Evolutionary conservation across 2,329 filamentous ascomycete genomes (phyloP).

Genomic region (Myriosclerotinia curreyana): DNA sequence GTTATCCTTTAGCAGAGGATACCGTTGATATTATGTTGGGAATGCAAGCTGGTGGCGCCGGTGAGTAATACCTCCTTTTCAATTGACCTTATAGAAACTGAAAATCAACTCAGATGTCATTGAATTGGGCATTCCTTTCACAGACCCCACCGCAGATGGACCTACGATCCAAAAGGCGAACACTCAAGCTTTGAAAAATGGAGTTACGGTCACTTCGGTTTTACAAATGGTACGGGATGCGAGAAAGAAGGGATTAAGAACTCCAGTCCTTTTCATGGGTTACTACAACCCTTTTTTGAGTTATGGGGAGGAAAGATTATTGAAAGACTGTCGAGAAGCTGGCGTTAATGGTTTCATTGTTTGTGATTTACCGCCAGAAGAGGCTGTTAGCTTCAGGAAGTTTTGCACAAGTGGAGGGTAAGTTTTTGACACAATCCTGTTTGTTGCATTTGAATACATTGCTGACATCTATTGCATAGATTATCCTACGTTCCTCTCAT

Average conservation of each 20-base stretch:
- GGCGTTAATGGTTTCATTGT: constrained; percentile 96
- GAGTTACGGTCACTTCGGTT: constrained; percentile 76
- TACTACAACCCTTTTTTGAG: constrained; percentile 97
- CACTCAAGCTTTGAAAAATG: constrained; percentile 83
- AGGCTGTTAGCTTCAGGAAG: constrained; percentile 87
- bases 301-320: constrained; percentile 87
- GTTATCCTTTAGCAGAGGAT: constrained; percentile 78
- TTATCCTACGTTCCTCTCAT: constrained; percentile 97
- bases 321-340: constrained; percentile 77
- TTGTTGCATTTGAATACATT: neutral
- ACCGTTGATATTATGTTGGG: constrained; percentile 81
- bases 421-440: constrained; percentile 37
- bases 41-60: constrained; percentile 89
- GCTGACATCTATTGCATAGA: constrained; percentile 42
- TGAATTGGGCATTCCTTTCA: constrained; percentile 94
- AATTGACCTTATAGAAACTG: neutral
- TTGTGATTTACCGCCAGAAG: constrained; percentile 91
- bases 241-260: constrained; percentile 70
- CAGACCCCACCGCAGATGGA: constrained; percentile 95
- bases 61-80: constrained; percentile 47
- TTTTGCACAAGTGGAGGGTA: constrained; percentile 74
- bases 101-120: constrained; percentile 68
- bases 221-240: constrained; percentile 83
- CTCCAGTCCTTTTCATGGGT: constrained; percentile 91
- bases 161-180: constrained; percentile 96